These are phyloP conservation scores for Nyssa sinensis DNA, from an alignment of 148 eudicot genomes.

Conservation along the genomic window DNA sequence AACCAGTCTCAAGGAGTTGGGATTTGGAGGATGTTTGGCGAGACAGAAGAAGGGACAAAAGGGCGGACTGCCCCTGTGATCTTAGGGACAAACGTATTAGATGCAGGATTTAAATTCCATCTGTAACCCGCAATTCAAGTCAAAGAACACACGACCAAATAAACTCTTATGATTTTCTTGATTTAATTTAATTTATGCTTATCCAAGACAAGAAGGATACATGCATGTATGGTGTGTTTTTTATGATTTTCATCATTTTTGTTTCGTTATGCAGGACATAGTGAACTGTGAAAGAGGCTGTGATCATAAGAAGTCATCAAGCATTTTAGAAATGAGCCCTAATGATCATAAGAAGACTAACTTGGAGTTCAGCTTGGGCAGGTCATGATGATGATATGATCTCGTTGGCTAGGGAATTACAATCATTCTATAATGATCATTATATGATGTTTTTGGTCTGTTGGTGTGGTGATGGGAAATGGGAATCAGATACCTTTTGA, in stretches of 20 bases:
- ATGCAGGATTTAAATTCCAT: too few species aligned
- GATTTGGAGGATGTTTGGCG: too few species aligned
- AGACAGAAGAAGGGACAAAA: too few species aligned
- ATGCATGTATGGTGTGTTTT: neutral
- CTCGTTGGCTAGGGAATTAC: too few species aligned
- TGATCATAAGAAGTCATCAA: constrained; percentile 1
- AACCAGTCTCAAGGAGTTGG: too few species aligned
- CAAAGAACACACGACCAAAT: too few species aligned
- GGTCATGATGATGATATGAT: too few species aligned
- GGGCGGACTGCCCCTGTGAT: too few species aligned
- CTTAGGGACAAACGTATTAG: too few species aligned
- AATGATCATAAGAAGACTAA: constrained; percentile 8
- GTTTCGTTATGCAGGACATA: neutral
- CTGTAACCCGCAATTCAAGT: too few species aligned
- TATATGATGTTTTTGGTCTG: neutral
- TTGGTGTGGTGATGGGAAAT: neutral
- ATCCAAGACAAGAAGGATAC: neutral
- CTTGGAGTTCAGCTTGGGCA: constrained; percentile 18
- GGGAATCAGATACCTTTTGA: neutral
- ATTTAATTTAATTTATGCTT: neutral
- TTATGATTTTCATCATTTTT: neutral
- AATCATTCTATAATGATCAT: too few species aligned
- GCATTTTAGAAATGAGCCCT: neutral
- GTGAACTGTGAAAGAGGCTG: neutral
- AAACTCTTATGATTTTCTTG: too few species aligned